These are phyloP conservation scores for Salix koriyanagi DNA, from an alignment of 345 rosid genomes.

Conservation along the genomic window DNA sequence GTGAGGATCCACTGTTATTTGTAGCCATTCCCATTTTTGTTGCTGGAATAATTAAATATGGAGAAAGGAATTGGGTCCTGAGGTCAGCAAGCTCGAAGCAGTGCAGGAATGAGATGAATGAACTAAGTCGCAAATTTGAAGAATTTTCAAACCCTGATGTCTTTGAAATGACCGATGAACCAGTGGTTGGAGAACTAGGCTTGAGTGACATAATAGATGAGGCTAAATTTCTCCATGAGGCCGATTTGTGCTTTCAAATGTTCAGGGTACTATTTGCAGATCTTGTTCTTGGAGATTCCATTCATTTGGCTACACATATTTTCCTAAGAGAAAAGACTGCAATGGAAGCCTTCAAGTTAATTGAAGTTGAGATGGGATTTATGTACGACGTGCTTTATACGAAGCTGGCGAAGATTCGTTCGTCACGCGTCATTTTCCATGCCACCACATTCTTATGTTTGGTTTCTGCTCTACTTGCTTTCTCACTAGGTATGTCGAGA, in stretches of 20 bases:
- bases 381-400: slow-evolving; percentile 38
- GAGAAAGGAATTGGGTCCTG: slow-evolving; percentile 40
- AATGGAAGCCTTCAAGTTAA: slow-evolving; percentile 25
- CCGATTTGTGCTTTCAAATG: background rate
- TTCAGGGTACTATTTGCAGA: slow-evolving; percentile 6
- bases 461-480: slow-evolving; percentile 6
- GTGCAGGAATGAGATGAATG: too few relatives aligned
- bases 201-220: too few relatives aligned
- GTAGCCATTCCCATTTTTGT: slow-evolving; percentile 13
- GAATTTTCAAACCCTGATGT: too few relatives aligned
- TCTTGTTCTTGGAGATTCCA: too few relatives aligned
- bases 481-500: background rate
- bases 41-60: slow-evolving; percentile 37
- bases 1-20: background rate
- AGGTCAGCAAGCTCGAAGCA: slow-evolving; percentile 26
- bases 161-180: too few relatives aligned
- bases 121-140: too few relatives aligned
- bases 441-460: background rate
- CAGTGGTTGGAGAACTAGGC: too few relatives aligned
- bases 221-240: background rate
- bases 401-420: slow-evolving; percentile 5
- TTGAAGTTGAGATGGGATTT: slow-evolving; percentile 34
- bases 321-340: background rate
- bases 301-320: too few relatives aligned
- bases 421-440: slow-evolving; percentile 7